Evolutionary conservation across 129 eudicot species (phyloP), one percentile per base, ranked within the genome.

Genomic region (Kitagawia praeruptora): DNA sequence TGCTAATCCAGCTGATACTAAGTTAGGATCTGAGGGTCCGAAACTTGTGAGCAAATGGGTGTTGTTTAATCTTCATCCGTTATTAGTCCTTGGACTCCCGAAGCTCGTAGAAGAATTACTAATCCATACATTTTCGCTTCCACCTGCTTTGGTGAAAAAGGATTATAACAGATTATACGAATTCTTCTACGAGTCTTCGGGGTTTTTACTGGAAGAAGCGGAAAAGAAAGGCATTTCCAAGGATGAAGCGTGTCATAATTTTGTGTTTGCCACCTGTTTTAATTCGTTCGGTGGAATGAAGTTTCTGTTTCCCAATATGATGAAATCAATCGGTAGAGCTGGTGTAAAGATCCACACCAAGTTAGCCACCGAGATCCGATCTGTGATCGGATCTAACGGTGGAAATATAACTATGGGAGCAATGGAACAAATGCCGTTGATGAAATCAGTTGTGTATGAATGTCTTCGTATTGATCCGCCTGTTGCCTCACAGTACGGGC

Each of bases 221-320:
- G 88, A 88, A 31, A 71, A 75, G 14, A 49, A 88, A 27, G 96
- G 91, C 1, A 74, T 94, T 47, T 82, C 92, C 0, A 85, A 86
- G 11, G 97, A 91, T 0, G 98, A 94, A 69, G 97, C 97, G 1
- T 76, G 89, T 16, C 97, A 94, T 44, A 94, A 94, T n/a, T 82
- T 94, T 2, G 18, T 94, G 8, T 94, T 88, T 76, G 81, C 97
- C 12, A 80, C 96, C 5, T 94, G 98, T 85, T 94, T 94, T 84
- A 94, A 94, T 49, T 81, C 98, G 0, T 94, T 88, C 56, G 98
- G 98, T 0, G 98, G 98, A 0, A 91, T 94, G 89, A 91, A 85
- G 72, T 83, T 88, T 8, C 72, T 94, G 72, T 94, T 94, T 81
- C 96, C 98, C 0, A 89, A 89, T 72, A 86, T 91, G 45, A 61